Evolutionary conservation across 139 green algal species (phyloP).

Genomic region (Chlamydomonas sp.): DNA sequence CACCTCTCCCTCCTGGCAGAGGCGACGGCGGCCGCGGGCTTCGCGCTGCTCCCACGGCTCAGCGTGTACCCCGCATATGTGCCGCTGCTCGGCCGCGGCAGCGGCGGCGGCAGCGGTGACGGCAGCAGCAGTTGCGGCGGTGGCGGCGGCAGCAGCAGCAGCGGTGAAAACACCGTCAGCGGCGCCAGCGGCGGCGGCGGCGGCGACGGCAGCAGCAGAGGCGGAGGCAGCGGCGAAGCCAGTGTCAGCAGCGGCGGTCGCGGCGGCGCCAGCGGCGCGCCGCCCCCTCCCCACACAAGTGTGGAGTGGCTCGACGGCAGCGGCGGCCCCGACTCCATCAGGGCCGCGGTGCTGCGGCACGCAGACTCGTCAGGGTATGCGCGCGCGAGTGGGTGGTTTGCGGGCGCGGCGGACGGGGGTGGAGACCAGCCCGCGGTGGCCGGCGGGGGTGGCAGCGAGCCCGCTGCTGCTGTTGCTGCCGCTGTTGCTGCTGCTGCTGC

Average conservation of each 20-base stretch:
- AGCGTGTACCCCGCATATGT: constrained; percentile 64
- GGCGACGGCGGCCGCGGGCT: constrained; percentile 49
- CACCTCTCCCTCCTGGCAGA: constrained; percentile 56
- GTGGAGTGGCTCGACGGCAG: not conserved
- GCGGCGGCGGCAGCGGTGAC: not conserved
- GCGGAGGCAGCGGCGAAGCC: too few relatives aligned
- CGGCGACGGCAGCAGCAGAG: not conserved
- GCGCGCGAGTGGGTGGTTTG: not conserved
- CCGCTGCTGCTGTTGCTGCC: too few relatives aligned
- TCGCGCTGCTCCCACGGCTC: constrained; percentile 68
- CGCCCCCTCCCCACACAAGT: too few relatives aligned
- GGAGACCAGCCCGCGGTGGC: too few relatives aligned
- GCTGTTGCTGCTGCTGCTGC: too few relatives aligned
- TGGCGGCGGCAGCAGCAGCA: constrained; percentile 4
- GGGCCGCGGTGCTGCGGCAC: not conserved
- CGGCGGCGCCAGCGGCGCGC: too few relatives aligned
- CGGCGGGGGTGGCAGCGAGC: too few relatives aligned
- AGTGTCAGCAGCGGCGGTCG: too few relatives aligned
- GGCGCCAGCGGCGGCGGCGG: not conserved
- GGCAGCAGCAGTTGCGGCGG: constrained; percentile 5
- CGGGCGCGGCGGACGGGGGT: constrained; percentile 26
- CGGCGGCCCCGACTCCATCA: not conserved
- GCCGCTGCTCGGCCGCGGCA: not conserved
- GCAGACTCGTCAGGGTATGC: constrained; percentile 4
- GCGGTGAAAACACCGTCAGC: not conserved